Conservation (phyloP, 768 basidiomycete genomes). For the Holtermanniella nyarrowii region DNA sequence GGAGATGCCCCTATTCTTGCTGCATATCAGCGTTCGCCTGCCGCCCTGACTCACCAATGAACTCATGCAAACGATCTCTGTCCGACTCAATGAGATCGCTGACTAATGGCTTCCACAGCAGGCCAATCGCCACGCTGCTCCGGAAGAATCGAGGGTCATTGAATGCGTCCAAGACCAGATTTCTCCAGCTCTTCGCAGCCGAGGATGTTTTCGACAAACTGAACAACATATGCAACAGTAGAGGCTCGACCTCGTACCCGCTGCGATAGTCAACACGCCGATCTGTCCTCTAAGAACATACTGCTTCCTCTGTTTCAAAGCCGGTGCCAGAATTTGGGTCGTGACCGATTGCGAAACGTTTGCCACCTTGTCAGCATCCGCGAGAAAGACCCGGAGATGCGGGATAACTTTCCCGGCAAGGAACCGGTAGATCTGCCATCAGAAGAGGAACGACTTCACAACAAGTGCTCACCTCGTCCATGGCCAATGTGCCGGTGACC, state of each 20-base stretch:
- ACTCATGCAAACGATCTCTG: conserved; percentile 71
- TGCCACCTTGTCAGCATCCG: conserved; percentile 73
- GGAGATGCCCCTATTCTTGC: conserved; percentile 61
- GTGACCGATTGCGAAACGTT: conserved; percentile 72
- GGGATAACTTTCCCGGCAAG: conserved; percentile 62
- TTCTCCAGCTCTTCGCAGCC: conserved; percentile 74
- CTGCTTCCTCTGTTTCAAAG: conserved; percentile 67
- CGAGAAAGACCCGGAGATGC: conserved; percentile 62
- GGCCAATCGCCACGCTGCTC: conserved; percentile 46
- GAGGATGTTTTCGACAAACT: conserved; percentile 71
- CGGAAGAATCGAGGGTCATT: conserved; percentile 75
- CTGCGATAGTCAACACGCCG: conserved; percentile 2
- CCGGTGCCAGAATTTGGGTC: conserved; percentile 71
- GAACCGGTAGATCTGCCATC: conserved; percentile 58
- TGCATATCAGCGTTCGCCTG: conserved; percentile 3
- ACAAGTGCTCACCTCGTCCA: background rate
- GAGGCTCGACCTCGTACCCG: conserved; percentile 47
- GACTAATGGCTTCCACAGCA: conserved; percentile 63
- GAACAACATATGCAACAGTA: conserved; percentile 56
- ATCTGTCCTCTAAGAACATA: conserved; percentile 30
- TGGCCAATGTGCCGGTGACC: background rate
- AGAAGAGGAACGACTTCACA: no score
- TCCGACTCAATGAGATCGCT: conserved; percentile 74
- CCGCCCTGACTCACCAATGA: conserved; percentile 53
- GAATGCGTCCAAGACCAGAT: conserved; percentile 66